These are phyloP conservation scores for Mycena rosella DNA, from an alignment of 768 basidiomycete genomes.

Conservation along the genomic window DNA sequence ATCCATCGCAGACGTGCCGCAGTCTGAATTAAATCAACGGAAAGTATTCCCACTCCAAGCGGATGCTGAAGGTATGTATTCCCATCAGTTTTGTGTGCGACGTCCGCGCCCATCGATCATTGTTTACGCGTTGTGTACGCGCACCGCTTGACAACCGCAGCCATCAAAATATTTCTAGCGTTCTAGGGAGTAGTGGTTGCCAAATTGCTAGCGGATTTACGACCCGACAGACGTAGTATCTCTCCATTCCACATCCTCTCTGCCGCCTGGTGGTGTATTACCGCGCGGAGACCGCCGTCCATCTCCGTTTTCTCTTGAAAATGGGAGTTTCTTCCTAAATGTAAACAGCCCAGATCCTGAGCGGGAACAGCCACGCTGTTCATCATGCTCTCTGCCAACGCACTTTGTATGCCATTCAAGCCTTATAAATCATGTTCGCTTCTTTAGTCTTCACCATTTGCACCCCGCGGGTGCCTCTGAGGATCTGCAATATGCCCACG, in stretches of 20 bases:
- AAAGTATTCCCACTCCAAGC: too few relatives aligned
- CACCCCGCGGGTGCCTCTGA: constrained; percentile 12
- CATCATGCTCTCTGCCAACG: background rate
- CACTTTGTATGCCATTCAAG: background rate
- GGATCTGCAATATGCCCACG: constrained; percentile 2
- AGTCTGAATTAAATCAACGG: too few relatives aligned
- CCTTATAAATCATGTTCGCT: background rate
- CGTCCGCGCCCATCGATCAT: background rate
- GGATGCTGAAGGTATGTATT: too few relatives aligned
- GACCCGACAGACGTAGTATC: too few relatives aligned
- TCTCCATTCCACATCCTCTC: too few relatives aligned
- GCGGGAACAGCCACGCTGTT: background rate
- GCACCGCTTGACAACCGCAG: background rate
- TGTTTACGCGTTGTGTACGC: constrained; percentile 4
- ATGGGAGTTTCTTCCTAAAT: too few relatives aligned
- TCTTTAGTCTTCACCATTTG: background rate
- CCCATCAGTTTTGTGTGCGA: background rate
- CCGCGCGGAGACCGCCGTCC: too few relatives aligned
- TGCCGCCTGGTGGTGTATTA: too few relatives aligned
- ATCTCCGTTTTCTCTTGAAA: too few relatives aligned
- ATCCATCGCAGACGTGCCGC: too few relatives aligned
- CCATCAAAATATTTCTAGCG: background rate
- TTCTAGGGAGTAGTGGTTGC: background rate
- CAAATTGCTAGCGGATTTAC: background rate
- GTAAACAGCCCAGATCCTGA: background rate